These are phyloP conservation scores for Jatropha multifida DNA, from an alignment of 441 rosid genomes.

Conservation along the genomic window DNA sequence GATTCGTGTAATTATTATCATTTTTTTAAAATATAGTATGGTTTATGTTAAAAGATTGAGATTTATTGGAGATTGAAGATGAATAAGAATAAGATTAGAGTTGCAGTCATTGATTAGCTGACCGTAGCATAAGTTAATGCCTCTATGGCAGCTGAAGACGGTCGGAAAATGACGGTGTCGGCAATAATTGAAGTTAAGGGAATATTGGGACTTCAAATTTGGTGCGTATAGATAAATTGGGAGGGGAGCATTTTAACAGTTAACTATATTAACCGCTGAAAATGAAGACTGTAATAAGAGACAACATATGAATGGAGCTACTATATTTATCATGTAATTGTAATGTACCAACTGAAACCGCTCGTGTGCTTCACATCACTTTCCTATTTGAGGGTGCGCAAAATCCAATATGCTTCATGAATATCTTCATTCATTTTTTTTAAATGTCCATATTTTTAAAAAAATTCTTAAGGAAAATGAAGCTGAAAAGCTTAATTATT, in stretches of 20 bases:
- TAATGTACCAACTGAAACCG: background rate
- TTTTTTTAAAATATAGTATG: too few relatives aligned
- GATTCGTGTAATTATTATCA: background rate
- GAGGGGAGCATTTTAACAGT: background rate
- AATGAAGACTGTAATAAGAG: background rate
- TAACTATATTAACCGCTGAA: background rate
- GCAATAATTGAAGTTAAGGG: background rate
- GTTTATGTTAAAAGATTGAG: background rate
- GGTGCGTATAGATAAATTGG: too few relatives aligned
- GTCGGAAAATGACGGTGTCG: background rate
- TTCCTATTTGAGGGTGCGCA: background rate
- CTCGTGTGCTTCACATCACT: background rate
- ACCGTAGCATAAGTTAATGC: background rate
- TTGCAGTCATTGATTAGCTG: background rate
- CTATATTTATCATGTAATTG: background rate
- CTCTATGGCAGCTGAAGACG: background rate
- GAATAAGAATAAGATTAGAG: background rate
- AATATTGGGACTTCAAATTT: background rate
- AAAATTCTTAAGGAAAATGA: too few relatives aligned
- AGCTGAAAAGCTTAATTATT: too few relatives aligned
- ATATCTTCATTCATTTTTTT: too few relatives aligned
- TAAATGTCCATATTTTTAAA: too few relatives aligned
- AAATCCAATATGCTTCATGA: background rate
- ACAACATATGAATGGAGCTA: background rate
- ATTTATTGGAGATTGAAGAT: background rate